These are phyloP conservation scores for Fusarium redolens DNA, from an alignment of 2,329 filamentous ascomycete genomes.

Conservation along the genomic window DNA sequence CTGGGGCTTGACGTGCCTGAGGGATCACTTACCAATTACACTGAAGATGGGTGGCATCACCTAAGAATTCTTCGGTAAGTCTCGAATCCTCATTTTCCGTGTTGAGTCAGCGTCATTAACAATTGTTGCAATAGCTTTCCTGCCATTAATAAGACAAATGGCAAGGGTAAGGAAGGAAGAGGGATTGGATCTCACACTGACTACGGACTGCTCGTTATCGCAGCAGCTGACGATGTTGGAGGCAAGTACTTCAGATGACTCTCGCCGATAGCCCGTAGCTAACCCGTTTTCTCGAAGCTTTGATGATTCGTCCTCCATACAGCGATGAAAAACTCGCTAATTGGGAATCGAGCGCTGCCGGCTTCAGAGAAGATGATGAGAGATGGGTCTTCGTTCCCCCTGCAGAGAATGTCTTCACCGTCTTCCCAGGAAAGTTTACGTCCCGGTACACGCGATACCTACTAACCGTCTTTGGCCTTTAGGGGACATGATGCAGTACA, in stretches of 20 bases:
- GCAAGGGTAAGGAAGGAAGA: conserved; percentile 60
- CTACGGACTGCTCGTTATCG: conserved; percentile 63
- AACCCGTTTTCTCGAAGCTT: conserved; percentile 39
- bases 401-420: conserved; percentile 57
- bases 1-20: conserved; percentile 55
- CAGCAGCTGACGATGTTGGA: conserved; percentile 61
- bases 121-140: conserved; percentile 42
- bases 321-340: conserved; percentile 56
- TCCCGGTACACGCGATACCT: not conserved
- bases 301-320: conserved; percentile 59
- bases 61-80: conserved; percentile 58
- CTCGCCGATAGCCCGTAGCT: not conserved
- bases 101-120: not conserved
- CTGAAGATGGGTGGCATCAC: conserved; percentile 63
- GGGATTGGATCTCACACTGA: conserved; percentile 65
- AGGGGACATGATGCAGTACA: conserved; percentile 65
- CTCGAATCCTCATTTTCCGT: rapidly evolving
- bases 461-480: not conserved
- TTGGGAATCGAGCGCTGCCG: conserved; percentile 58
- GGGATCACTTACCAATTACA: conserved; percentile 55
- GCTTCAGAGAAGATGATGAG: conserved; percentile 56
- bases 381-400: conserved; percentile 62
- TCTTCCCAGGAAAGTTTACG: conserved; percentile 56
- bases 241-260: conserved; percentile 43
- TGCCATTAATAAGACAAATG: conserved; percentile 52